Percentiles rank a stretch among this genome's conserved stretches.
Evolutionary conservation across 345 rosid genomes (phyloP).

Genomic region (Brassica nigra): DNA sequence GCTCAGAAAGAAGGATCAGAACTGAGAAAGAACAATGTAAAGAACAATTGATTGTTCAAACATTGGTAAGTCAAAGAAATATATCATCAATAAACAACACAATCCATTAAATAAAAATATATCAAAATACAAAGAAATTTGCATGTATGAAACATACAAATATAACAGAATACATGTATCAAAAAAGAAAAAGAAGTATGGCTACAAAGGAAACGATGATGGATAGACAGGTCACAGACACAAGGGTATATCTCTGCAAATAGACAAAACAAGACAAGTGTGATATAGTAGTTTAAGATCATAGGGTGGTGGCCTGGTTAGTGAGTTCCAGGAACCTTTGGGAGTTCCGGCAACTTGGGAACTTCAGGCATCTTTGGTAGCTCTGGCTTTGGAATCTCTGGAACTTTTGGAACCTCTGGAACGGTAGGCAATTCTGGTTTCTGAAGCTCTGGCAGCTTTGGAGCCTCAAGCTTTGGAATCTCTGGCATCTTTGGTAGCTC

Average conservation of each 20-base stretch:
- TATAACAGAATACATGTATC: constrained; percentile 14
- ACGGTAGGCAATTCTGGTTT: not conserved
- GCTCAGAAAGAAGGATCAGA: not conserved
- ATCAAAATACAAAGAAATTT: not conserved
- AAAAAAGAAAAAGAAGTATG: not conserved
- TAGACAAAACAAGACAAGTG: constrained; percentile 30
- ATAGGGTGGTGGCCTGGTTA: not conserved
- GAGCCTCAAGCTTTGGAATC: constrained; percentile 10
- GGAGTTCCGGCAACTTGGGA: constrained; percentile 39
- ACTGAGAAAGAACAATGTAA: not conserved
- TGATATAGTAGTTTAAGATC: constrained; percentile 43
- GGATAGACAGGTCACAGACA: not conserved
- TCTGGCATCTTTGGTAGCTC: constrained; percentile 23
- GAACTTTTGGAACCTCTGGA: constrained; percentile 13
- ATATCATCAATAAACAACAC: not conserved
- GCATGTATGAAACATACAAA: constrained; percentile 23
- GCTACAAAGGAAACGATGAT: constrained; percentile 6
- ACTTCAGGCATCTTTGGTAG: constrained; percentile 22
- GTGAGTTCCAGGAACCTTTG: constrained; percentile 29
- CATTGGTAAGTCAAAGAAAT: not conserved
- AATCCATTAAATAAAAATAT: constrained; percentile 19
- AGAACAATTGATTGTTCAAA: not conserved
- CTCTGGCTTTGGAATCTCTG: constrained; percentile 26
- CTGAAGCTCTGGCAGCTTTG: constrained; percentile 19
- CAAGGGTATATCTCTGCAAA: not conserved